A percentile compares a stretch with the other conserved stretches of the same genome.
Evolutionary conservation across 73 alveolate genomes (phyloP).

Genomic region (Paramecium sexaurelia): DNA sequence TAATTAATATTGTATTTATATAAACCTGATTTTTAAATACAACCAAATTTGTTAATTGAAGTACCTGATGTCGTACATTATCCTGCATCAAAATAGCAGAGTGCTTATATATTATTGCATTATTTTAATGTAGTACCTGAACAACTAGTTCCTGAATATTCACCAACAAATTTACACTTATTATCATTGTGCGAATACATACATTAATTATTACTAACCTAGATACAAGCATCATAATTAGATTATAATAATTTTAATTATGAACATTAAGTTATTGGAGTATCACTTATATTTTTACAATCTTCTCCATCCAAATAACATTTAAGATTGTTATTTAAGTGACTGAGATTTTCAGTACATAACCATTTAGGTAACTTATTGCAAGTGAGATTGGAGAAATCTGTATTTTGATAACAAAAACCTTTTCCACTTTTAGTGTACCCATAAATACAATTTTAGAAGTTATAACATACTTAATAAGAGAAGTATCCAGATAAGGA

Average conservation of each 20-base stretch:
- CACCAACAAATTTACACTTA: neutral
- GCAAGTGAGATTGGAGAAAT: neutral
- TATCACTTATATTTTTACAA: neutral
- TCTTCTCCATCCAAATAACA: neutral
- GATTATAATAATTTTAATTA: neutral
- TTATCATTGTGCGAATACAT: neutral
- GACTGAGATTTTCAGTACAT: neutral
- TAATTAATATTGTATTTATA: neutral
- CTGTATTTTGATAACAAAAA: neutral
- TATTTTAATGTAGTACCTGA: neutral
- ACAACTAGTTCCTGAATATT: neutral
- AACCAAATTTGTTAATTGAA: neutral
- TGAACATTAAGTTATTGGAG: neutral
- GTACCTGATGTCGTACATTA: neutral
- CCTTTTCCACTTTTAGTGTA: neutral
- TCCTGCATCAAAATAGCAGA: neutral
- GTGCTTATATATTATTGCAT: neutral
- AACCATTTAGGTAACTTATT: neutral
- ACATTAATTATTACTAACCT: neutral
- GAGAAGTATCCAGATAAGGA: neutral
- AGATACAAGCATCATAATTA: neutral
- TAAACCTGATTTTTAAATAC: neutral
- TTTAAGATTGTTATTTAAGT: neutral
- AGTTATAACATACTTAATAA: neutral
- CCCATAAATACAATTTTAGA: neutral